Evolutionary conservation across 371 early-diverging fungal species (phyloP).

Genomic region (Mortierella sp.): DNA sequence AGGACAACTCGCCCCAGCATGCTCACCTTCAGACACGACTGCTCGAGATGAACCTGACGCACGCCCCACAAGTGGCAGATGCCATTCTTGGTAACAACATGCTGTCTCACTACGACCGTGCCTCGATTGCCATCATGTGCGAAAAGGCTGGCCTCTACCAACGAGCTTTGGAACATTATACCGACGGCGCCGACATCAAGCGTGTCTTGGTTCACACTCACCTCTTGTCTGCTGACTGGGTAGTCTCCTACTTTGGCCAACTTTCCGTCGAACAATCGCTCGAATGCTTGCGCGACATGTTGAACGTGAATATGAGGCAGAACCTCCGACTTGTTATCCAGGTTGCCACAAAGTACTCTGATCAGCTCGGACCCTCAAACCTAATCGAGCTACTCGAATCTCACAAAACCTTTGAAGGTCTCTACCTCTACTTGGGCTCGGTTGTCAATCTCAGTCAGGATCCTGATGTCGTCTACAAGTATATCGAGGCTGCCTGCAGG

Average conservation of each 20-base stretch:
- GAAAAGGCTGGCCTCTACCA: constrained; percentile 98
- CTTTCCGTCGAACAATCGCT: constrained; percentile 94
- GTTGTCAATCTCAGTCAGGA: constrained; percentile 96
- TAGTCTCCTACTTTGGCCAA: constrained; percentile 91
- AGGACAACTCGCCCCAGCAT: constrained; percentile 90
- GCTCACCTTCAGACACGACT: constrained; percentile 93
- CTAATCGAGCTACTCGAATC: constrained; percentile 92
- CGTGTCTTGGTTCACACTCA: constrained; percentile 94
- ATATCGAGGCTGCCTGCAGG: constrained; percentile 95
- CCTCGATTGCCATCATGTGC: constrained; percentile 90
- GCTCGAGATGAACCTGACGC: constrained; percentile 96
- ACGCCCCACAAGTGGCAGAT: constrained; percentile 98
- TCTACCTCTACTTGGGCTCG: constrained; percentile 90
- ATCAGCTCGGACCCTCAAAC: constrained; percentile 87
- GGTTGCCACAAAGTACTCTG: constrained; percentile 95
- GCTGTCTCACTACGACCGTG: constrained; percentile 95
- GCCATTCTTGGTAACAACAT: constrained; percentile 96
- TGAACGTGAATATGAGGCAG: constrained; percentile 87
- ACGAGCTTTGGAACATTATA: constrained; percentile 96
- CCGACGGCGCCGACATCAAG: constrained; percentile 95
- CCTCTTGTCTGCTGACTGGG: constrained; percentile 86
- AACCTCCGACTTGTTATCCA: constrained; percentile 96
- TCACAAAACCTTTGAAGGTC: constrained; percentile 93
- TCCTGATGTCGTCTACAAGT: constrained; percentile 96
- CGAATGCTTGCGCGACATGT: constrained; percentile 92